Conservation (phyloP, 345 rosid species). For the Isatis tinctoria region DNA sequence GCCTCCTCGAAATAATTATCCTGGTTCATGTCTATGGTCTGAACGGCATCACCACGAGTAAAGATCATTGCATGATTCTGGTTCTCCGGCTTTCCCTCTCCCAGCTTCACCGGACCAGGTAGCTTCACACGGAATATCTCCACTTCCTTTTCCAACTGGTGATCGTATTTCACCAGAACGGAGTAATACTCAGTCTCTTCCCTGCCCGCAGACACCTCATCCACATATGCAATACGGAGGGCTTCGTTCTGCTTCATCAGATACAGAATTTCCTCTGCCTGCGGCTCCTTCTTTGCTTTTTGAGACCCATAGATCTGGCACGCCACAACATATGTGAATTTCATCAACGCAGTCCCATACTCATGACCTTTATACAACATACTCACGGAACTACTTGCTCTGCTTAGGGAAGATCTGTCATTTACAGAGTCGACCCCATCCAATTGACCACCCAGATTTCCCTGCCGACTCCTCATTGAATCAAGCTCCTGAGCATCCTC, state of each 20-base stretch:
- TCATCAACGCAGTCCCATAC: slow-evolving; percentile 73
- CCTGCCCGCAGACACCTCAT: slow-evolving; percentile 59
- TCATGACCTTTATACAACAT: slow-evolving; percentile 79
- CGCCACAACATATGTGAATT: slow-evolving; percentile 79
- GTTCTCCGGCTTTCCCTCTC: slow-evolving; percentile 96
- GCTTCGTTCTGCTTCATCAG: slow-evolving; percentile 76
- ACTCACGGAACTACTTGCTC: slow-evolving; percentile 57
- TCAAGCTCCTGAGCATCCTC: slow-evolving; percentile 80
- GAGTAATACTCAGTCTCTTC: slow-evolving; percentile 63
- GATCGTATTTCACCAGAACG: slow-evolving; percentile 81
- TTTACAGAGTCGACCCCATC: slow-evolving; percentile 37
- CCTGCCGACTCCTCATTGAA: slow-evolving; percentile 44
- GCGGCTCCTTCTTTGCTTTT: slow-evolving; percentile 60
- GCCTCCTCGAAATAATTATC: slow-evolving; percentile 92
- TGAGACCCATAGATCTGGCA: slow-evolving; percentile 85
- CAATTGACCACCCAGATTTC: slow-evolving; percentile 35
- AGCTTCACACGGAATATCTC: slow-evolving; percentile 82
- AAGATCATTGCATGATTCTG: slow-evolving; percentile 96
- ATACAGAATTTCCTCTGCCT: slow-evolving; percentile 70
- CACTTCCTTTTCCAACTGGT: slow-evolving; percentile 63
- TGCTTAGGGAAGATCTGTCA: slow-evolving; percentile 41
- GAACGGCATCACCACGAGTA: slow-evolving; percentile 92
- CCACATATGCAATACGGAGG: slow-evolving; percentile 90
- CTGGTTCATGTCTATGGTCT: slow-evolving; percentile 96
- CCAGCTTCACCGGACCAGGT: slow-evolving; percentile 86